These are phyloP conservation scores for Endotrypanum monterogeii DNA, from an alignment of 208 protist genomes.

Conservation along the genomic window DNA sequence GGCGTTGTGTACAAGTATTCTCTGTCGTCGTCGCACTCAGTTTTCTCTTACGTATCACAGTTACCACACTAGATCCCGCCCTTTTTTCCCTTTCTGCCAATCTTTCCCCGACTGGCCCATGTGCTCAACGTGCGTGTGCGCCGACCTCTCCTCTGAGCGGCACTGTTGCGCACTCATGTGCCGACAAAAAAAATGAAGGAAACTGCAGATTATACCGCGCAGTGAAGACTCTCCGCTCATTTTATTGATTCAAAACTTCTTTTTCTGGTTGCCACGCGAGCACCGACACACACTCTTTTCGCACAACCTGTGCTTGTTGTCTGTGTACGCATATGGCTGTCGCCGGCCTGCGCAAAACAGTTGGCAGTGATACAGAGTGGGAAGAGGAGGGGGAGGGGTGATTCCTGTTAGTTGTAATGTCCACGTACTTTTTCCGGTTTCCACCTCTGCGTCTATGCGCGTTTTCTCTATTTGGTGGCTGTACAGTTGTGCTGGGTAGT, in stretches of 20 bases:
- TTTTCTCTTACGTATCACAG: background rate
- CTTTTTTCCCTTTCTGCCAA: background rate
- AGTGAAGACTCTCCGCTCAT: background rate
- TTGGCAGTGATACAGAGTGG: background rate
- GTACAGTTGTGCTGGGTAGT: slow-evolving; percentile 16
- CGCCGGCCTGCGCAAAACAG: background rate
- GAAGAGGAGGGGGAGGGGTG: background rate
- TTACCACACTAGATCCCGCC: background rate
- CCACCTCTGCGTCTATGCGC: slow-evolving; percentile 11
- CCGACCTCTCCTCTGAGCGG: background rate
- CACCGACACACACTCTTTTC: background rate
- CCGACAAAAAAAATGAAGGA: background rate
- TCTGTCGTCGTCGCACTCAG: too few species aligned
- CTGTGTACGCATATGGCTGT: background rate
- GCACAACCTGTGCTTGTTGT: background rate
- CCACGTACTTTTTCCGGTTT: slow-evolving; percentile 30
- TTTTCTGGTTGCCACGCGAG: background rate
- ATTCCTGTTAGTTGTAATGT: slow-evolving; percentile 7
- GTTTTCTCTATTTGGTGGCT: slow-evolving; percentile 14
- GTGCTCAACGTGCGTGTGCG: background rate
- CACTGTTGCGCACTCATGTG: too few species aligned
- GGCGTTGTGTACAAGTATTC: background rate
- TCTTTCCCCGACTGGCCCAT: background rate
- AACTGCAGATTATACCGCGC: background rate
- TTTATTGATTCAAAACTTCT: background rate